Percentiles rank a stretch among this genome's conserved stretches.
These are phyloP conservation scores for Ophiostoma sp. DNA, from an alignment of 2,329 filamentous ascomycete genomes.

Conservation along the genomic window DNA sequence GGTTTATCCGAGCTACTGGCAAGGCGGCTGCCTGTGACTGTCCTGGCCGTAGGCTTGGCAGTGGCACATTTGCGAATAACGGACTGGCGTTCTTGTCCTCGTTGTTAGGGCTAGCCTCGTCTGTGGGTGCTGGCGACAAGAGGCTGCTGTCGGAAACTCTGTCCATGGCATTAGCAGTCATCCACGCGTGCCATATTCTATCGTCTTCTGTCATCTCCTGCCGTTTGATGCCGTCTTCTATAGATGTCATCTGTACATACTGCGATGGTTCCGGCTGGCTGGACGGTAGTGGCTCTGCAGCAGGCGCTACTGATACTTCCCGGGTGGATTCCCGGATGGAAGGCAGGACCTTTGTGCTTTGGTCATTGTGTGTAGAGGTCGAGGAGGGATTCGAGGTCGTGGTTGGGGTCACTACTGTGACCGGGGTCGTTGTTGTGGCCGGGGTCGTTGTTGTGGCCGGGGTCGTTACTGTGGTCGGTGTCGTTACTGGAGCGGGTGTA, in stretches of 20 bases:
- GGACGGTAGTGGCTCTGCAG: not conserved
- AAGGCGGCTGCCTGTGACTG: not conserved
- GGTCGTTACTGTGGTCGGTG: not conserved
- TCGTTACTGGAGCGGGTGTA: not conserved
- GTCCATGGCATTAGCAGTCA: not conserved
- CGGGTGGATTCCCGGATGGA: not conserved
- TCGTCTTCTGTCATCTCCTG: not conserved
- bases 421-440: no score
- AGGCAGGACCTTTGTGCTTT: not conserved
- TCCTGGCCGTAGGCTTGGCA: not conserved
- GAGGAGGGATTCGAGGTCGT: not conserved
- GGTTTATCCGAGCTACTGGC: not conserved
- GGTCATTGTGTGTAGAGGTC: not conserved
- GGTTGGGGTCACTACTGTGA: no score
- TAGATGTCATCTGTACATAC: not conserved
- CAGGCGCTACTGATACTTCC: not conserved
- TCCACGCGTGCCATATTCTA: no score
- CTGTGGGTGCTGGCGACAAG: conserved; percentile 59
- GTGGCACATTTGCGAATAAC: not conserved
- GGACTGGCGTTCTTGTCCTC: conserved; percentile 14
- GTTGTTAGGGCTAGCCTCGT: conserved; percentile 50
- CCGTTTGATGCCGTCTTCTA: not conserved
- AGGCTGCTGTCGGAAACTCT: conserved; percentile 38
- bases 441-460: no score
- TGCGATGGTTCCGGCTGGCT: not conserved